Base-by-base conservation (phyloP, 2,329 filamentous ascomycete species). In the Diplodia mutila region DNA sequence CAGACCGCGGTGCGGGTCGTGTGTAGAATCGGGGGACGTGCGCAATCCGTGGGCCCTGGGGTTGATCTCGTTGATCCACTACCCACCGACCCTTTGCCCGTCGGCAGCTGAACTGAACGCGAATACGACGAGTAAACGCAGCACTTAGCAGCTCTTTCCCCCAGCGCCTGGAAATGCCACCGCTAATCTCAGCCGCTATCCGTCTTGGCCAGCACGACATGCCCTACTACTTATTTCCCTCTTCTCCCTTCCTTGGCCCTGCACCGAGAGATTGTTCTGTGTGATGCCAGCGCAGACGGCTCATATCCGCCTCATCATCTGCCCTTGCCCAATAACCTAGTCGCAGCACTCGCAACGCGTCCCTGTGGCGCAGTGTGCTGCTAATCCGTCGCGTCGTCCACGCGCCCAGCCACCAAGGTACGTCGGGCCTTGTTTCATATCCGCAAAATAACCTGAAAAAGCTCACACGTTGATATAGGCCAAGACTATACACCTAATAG, bases 401-500 rank as follows among this genome's bases (percentile, higher is more conserved):
- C 59, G 59, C 42, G 42, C 59, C 42, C 59, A 63, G 59, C 59
- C 59, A 51, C 46, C 27, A 14, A 51, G 42, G 59, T 63, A 32
- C 59, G 42, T 25, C 39, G n/a, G 29, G 27, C 57, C 57, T 12
- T 49, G 59, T 63, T 63, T 63, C 59, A 63, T 4, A 16, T n/a
- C 16, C 18, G 34, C 23, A n/a, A 27, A 51, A 39, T n/a, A 25
- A 27, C 18, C 11, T 16, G 23, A 21, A 9, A 9, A 27, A n/a
- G 42, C 59, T 63, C 27, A 63, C 59, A 63, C 23, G 37, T 61
- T 34, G 39, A 61, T 48, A 48, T 61, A 61, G 55, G 55, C 55
- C 55, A 61, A 61, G 39, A 9, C 21, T 29, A 25, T 11, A 39
- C 23, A 54, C 52, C 29, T 1, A 32, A 32, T 32, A 32, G 6